Base-by-base conservation (phyloP, 345 rosid genomes). In the Erodium maritimum region DNA sequence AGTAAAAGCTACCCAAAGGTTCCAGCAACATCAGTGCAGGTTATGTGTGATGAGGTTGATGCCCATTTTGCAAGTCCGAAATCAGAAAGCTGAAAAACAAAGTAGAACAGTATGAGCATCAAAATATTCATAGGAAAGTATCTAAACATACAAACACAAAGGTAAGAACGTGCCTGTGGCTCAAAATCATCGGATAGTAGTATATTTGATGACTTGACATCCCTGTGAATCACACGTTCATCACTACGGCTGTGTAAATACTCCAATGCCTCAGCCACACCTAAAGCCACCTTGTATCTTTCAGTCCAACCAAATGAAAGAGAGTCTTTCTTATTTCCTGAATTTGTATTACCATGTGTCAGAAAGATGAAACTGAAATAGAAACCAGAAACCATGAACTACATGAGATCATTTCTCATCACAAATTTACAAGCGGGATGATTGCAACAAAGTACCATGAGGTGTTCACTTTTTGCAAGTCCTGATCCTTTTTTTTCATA, bases 141-240 rank as follows among this genome's bases (percentile, higher is more conserved):
- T 3, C 7, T 25, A 25, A 25, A 25, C 7, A 2, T 2, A 25
- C 33, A 7, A 25, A 25, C 33, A 25, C 4, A 25, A 25, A 25
- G 33, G 33, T 25, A 25, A 25, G 33, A 25, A 25, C 33, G 33
- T 25, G 33, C 33, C 33, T 25, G 90, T 56, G 99, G 95, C 79
- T 84, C 96, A 73, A 90, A 94, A 84, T 87, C 96, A 72, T 87
- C 90, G 0, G 84, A 87, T 42, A 93, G 63, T 62, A 94, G 96
- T 71, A 94, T 74, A 69, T 94, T 94, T 2, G 99, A 94, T 53
- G 99, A 85, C 70, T 94, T 94, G 57, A 90, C 96, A 77, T 90
- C 99, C 63, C 78, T 81, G 73, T 90, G 99, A 67, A 94, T 85
- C 63, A 90, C 84, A 45, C 85, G 82, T 61, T 82, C 83, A 25